phyloP scores from a whole-genome alignment of 1,284 basidiomycete species.

The Ganoderma lucidum region DNA sequence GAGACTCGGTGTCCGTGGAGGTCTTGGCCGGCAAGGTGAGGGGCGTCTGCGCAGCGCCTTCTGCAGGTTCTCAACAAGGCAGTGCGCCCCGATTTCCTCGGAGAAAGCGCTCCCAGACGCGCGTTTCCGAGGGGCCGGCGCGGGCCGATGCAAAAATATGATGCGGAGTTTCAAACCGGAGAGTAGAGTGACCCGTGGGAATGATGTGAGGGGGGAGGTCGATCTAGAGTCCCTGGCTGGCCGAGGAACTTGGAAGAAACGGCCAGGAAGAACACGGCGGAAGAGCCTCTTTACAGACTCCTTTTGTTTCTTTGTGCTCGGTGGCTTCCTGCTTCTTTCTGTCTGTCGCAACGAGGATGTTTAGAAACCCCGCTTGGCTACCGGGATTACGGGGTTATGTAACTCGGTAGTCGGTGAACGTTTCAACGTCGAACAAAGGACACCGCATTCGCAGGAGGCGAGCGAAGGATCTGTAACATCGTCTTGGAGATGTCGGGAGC shows the following conservation, averaged over 20 bases:
- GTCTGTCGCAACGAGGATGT: background rate
- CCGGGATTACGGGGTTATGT: background rate
- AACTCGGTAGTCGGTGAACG: background rate
- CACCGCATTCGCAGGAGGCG: background rate
- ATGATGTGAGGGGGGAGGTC: background rate
- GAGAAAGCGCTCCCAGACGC: background rate
- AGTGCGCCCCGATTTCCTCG: conserved; percentile 11
- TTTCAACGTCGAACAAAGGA: background rate
- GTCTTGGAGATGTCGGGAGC: conserved; percentile 7
- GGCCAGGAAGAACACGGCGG: background rate
- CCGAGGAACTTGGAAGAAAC: background rate
- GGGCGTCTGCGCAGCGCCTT: conserved; percentile 3
- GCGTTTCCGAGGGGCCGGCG: background rate
- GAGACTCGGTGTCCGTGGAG: background rate
- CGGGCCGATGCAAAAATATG: background rate
- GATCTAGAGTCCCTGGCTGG: background rate
- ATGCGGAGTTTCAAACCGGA: conserved; percentile 6
- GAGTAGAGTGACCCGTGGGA: conserved; percentile 5
- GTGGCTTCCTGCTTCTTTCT: background rate
- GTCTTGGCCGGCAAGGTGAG: background rate
- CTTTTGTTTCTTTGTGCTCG: background rate
- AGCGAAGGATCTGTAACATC: conserved; percentile 11
- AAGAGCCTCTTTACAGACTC: background rate
- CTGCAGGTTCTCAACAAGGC: background rate
- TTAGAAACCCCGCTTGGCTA: background rate